These are phyloP conservation scores for Scheffersomyces lignosus DNA, from an alignment of 805 yeast species.

Conservation along the genomic window DNA sequence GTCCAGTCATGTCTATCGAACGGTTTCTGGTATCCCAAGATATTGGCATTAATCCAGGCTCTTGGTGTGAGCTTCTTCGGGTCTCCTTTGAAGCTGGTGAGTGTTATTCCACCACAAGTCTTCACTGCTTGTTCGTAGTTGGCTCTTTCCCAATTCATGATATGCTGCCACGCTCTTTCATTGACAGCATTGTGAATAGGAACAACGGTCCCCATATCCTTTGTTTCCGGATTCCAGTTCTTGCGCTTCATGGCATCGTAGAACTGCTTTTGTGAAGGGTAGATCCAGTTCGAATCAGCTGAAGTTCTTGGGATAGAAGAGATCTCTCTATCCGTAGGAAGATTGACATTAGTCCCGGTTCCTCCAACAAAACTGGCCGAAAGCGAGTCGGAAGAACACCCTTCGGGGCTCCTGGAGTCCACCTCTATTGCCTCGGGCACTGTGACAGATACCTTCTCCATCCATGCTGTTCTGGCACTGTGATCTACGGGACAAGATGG, in stretches of 20 bases:
- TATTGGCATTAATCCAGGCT: conserved; percentile 65
- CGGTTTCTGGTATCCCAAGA: conserved; percentile 73
- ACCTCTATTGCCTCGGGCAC: conserved; percentile 16
- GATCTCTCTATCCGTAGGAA: conserved; percentile 74
- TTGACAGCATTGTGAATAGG: conserved; percentile 94
- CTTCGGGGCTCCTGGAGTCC: conserved; percentile 33
- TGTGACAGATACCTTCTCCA: conserved; percentile 29
- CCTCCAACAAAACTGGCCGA: conserved; percentile 30
- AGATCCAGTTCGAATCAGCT: conserved; percentile 73
- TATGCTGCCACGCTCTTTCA: conserved; percentile 88
- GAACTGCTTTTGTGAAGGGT: conserved; percentile 94
- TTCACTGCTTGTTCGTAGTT: conserved; percentile 47
- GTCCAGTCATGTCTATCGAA: conserved; percentile 98
- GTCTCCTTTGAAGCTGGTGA: conserved; percentile 88
- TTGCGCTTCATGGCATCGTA: conserved; percentile 92
- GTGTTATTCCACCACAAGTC: conserved; percentile 78
- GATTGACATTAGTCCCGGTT: conserved; percentile 27
- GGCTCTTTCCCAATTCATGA: conserved; percentile 74
- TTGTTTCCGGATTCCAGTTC: conserved; percentile 77
- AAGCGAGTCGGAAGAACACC: conserved; percentile 49
- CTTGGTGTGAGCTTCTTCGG: conserved; percentile 83
- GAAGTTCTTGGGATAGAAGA: conserved; percentile 82
- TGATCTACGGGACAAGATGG: conserved; percentile 71
- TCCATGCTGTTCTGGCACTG: conserved; percentile 59
- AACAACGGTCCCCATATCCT: conserved; percentile 86